Conservation (phyloP, 495 filamentous ascomycete genomes). For the Friedmanniomyces endolithicus region DNA sequence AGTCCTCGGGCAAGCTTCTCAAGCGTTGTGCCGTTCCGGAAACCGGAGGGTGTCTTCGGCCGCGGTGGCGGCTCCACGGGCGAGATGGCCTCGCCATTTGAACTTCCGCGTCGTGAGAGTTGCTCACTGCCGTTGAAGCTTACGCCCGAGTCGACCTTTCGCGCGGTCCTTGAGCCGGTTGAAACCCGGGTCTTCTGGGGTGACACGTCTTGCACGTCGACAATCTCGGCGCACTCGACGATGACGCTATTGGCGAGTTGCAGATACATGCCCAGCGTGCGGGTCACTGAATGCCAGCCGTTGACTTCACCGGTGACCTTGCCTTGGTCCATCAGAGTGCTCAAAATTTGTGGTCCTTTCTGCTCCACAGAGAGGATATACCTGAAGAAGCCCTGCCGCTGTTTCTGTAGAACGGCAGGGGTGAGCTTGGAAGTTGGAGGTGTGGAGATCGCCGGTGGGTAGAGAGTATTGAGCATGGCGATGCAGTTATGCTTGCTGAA, state of each 20-base stretch:
- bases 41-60: constrained; percentile 23
- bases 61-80: constrained; percentile 7
- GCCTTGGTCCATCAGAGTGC: constrained; percentile 43
- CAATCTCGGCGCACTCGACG: constrained; percentile 44
- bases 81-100: constrained; percentile 20
- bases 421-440: constrained; percentile 46
- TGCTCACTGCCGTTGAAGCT: constrained; percentile 40
- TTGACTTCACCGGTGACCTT: constrained; percentile 38
- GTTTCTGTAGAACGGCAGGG: constrained; percentile 38
- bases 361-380: constrained; percentile 51
- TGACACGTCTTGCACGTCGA: constrained; percentile 36
- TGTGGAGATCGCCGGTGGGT: constrained; percentile 40
- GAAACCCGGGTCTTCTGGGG: constrained; percentile 13
- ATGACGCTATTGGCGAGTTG: constrained; percentile 47
- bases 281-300: constrained; percentile 45
- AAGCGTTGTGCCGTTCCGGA: constrained; percentile 35
- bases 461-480: constrained; percentile 68
- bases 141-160: constrained; percentile 53
- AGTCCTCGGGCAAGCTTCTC: constrained; percentile 49
- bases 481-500: constrained; percentile 59
- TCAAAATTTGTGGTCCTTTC: constrained; percentile 44
- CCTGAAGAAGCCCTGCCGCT: constrained; percentile 54
- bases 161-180: constrained; percentile 26
- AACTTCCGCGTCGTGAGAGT: constrained; percentile 31
- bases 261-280: constrained; percentile 50